Conservation (phyloP, 176 grass and related monocot genomes). For the Paspalum vaginatum region DNA sequence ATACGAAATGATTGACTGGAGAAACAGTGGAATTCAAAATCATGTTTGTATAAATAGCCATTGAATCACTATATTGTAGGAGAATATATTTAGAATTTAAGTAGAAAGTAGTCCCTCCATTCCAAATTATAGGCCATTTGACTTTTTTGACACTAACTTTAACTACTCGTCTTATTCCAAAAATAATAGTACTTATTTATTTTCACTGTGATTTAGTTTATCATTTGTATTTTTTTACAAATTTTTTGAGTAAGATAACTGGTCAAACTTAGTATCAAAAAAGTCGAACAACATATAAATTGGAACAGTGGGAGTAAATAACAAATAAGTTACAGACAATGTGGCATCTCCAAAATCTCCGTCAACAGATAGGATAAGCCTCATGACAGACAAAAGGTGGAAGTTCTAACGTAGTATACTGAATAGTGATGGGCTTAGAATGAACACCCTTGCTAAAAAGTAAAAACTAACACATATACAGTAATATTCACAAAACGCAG, state of each 20-base stretch:
- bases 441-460: constrained; percentile 3
- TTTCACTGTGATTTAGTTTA: too few species aligned
- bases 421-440: not conserved
- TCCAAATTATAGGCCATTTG: too few species aligned
- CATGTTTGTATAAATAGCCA: constrained; percentile 4
- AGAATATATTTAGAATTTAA: constrained; percentile 5
- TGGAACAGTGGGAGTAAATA: too few species aligned
- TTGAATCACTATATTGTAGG: constrained; percentile 17
- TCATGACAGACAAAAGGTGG: not conserved
- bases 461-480: not conserved
- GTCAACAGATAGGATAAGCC: constrained; percentile 15
- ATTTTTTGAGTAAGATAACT: too few species aligned
- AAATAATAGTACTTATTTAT: too few species aligned
- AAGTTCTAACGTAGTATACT: constrained; percentile 27
- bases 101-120: too few species aligned
- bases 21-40: constrained; percentile 13
- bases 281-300: too few species aligned
- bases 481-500: not conserved
- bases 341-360: not conserved
- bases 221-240: too few species aligned
- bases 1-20: constrained; percentile 16
- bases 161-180: too few species aligned
- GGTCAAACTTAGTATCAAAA: too few species aligned
- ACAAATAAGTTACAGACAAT: constrained; percentile 2
- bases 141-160: too few species aligned